Base-by-base conservation (phyloP, 306 rosid species). In the Quercus variabilis region DNA sequence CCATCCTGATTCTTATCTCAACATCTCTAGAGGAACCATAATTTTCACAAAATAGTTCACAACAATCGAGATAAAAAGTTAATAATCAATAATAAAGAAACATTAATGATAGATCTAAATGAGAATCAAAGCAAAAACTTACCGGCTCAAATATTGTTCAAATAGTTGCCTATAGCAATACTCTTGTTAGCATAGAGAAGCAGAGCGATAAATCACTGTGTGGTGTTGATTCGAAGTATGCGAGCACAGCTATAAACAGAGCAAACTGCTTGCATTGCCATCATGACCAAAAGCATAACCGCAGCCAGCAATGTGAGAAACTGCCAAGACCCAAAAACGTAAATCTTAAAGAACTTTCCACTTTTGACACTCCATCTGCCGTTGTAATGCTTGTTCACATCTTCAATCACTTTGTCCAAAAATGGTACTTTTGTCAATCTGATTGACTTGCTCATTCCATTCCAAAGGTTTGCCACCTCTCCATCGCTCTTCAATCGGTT, bases 341-440 rank as follows among this genome's bases (percentile, higher is more conserved):
- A 87, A 20, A 21, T 43, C 84, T 86, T 83, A 70, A 94, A 63
- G 18, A 84, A 81, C 18, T 86, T 90, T 76, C 60, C 49, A 58
- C 76, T 56, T 62, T 88, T 90, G 13, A 92, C 96, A 86, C 80
- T 89, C 88, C 91, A 81, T 79, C 83, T 90, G 1, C 92, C 63
- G 58, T 85, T 71, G 55, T 94, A 60, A 73, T 87, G 81, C 84
- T 81, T 91, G 87, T 94, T 94, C 63, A 87, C 90, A 81, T 94
- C 96, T 77, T 90, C 92, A 78, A 94, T 92, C 10, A 76, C 87
- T 81, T 89, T 88, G 70, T 94, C 98, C 83, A 94, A 81, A 26
- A 73, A 85, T 35, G 86, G 67, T 25, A 94, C 97, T 79, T 72
- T 92, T 1, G 91, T 90, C 87, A 92, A 69, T 68, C 87, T 85